Evolutionary conservation across 1,139 yeast species (phyloP).

Genomic region (Zygosaccharomyces pseudobailii): DNA sequence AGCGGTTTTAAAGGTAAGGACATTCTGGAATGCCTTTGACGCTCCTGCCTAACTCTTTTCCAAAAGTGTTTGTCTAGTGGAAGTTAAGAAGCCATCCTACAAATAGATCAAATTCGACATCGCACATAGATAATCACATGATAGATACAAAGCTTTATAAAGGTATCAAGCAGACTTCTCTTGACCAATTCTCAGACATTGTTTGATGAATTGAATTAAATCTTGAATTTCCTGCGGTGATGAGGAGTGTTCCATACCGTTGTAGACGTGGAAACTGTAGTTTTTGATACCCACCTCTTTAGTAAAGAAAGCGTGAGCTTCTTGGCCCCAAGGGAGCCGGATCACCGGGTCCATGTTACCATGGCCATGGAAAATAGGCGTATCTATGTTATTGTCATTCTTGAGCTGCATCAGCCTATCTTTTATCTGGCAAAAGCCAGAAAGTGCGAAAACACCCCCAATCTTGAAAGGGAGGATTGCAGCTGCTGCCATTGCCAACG

Average conservation of each 20-base stretch:
- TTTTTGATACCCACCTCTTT: conserved; percentile 36
- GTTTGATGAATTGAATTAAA: conserved; percentile 48
- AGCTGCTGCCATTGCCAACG: conserved; percentile 59
- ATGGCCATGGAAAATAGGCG: conserved; percentile 87
- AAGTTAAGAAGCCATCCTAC: background rate
- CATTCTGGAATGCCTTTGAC: conserved; percentile 15
- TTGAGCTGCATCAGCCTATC: conserved; percentile 38
- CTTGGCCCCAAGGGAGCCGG: conserved; percentile 43
- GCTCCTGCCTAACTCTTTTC: background rate
- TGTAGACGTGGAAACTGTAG: conserved; percentile 54
- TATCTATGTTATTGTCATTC: conserved; percentile 44
- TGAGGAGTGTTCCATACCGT: conserved; percentile 64
- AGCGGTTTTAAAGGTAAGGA: conserved; percentile 32
- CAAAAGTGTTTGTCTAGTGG: background rate
- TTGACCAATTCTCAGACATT: conserved; percentile 13
- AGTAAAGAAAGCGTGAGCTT: conserved; percentile 45
- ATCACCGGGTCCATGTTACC: conserved; percentile 76
- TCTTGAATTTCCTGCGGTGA: conserved; percentile 62
- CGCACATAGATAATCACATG: conserved; percentile 7
- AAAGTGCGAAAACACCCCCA: conserved; percentile 73
- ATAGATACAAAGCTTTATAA: conserved; percentile 1
- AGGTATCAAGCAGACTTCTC: background rate
- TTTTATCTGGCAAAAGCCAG: conserved; percentile 69
- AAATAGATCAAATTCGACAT: background rate
- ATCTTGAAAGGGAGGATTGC: conserved; percentile 51